phyloP scores from a whole-genome alignment of 2,329 filamentous ascomycete species.

The Paraphaeosphaeria sporulosa region DNA sequence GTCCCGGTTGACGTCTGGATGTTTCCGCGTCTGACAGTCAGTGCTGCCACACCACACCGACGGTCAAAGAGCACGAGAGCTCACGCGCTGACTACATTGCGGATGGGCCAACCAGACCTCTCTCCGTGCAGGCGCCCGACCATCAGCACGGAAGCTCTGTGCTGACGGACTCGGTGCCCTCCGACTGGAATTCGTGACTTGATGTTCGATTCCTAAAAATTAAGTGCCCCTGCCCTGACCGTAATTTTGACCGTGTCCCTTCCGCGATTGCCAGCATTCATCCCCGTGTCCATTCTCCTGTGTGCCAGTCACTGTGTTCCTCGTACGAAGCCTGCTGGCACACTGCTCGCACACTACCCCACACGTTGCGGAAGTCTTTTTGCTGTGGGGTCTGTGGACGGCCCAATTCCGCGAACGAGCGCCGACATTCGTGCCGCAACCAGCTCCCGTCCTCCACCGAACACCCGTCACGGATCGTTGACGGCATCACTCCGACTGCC shows the following conservation, averaged over 20 bases:
- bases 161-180: neutral
- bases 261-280: neutral
- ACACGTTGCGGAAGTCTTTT: slow-evolving; percentile 9
- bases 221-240: neutral
- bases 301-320: neutral
- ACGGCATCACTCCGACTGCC: slow-evolving; percentile 32
- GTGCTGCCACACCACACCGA: neutral
- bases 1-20: neutral
- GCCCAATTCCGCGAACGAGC: slow-evolving; percentile 15
- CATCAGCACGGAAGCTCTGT: neutral
- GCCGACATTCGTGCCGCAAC: slow-evolving; percentile 13
- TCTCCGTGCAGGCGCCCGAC: neutral
- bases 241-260: neutral
- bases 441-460: slow-evolving; percentile 4
- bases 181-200: neutral
- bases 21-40: neutral
- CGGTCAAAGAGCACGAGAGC: neutral
- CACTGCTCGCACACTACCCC: slow-evolving; percentile 1
- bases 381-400: slow-evolving; percentile 9
- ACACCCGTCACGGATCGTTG: slow-evolving; percentile 23
- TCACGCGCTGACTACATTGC: neutral
- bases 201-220: neutral
- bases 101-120: neutral
- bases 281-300: neutral
- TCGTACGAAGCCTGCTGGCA: neutral